phyloP scores from a whole-genome alignment of 2,329 filamentous ascomycete species.

The Colletotrichum lupini region DNA sequence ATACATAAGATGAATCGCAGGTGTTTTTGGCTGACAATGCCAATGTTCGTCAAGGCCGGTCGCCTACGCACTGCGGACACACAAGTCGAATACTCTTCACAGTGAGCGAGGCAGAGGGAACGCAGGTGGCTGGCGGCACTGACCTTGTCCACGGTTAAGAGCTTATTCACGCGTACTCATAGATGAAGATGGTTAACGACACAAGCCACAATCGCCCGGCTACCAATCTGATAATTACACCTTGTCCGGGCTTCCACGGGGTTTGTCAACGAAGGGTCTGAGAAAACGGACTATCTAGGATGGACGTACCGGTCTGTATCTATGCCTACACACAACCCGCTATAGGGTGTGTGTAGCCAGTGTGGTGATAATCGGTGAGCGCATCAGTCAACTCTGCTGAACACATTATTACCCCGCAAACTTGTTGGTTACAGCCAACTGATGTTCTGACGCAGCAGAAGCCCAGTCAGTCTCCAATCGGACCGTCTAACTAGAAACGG shows the following conservation, averaged over 20 bases:
- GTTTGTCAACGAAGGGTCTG: neutral
- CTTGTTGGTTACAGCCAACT: constrained; percentile 9
- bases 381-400: neutral
- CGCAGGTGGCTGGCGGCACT: neutral
- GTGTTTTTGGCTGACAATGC: constrained; percentile 3
- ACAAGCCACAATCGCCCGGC: constrained; percentile 10
- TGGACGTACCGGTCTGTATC: neutral
- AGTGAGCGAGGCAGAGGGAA: neutral
- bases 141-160: neutral
- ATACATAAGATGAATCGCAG: constrained; percentile 8
- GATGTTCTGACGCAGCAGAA: neutral
- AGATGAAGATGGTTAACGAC: neutral
- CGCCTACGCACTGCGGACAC: no score
- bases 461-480: constrained; percentile 1
- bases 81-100: neutral
- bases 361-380: neutral
- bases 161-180: neutral
- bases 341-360: neutral
- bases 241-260: neutral
- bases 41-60: neutral
- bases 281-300: neutral
- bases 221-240: neutral
- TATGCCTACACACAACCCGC: neutral
- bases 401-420: constrained; percentile 1
- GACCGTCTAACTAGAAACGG: neutral